Conservation (phyloP, 2,329 filamentous ascomycete genomes). For the Uncinocarpus reesii region DNA sequence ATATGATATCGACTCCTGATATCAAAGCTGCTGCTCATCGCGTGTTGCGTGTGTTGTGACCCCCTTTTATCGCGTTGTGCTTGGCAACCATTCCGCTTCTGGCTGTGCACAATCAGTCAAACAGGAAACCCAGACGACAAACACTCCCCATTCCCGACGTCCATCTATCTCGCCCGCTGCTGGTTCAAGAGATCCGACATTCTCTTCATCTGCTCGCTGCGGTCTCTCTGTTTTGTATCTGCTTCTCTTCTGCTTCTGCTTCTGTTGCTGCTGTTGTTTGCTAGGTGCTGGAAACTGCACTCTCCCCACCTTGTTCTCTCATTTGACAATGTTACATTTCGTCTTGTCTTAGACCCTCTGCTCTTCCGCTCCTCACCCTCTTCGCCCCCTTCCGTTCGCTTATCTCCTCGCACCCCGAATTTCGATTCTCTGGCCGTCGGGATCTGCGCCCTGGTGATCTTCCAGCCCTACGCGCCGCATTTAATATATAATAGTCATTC, state of each 20-base stretch:
- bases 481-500: no score
- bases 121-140: neutral
- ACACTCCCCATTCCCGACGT: neutral
- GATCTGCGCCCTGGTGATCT: neutral
- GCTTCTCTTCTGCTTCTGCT: neutral
- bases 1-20: no score
- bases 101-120: neutral
- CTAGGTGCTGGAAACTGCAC: neutral
- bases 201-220: neutral
- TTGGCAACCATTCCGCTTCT: conserved; percentile 11
- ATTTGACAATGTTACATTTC: conserved; percentile 9
- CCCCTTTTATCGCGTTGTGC: neutral
- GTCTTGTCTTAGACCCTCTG: neutral
- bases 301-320: conserved; percentile 1
- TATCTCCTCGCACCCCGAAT: neutral
- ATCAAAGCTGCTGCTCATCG: no score
- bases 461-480: neutral
- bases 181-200: neutral
- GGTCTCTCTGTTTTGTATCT: neutral
- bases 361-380: neutral
- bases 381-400: neutral
- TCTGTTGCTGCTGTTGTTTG: neutral
- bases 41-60: neutral
- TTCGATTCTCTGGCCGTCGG: neutral
- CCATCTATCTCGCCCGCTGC: neutral